These are phyloP conservation scores for Jaminaea rosea DNA, from an alignment of 1,284 basidiomycete species.

Conservation along the genomic window DNA sequence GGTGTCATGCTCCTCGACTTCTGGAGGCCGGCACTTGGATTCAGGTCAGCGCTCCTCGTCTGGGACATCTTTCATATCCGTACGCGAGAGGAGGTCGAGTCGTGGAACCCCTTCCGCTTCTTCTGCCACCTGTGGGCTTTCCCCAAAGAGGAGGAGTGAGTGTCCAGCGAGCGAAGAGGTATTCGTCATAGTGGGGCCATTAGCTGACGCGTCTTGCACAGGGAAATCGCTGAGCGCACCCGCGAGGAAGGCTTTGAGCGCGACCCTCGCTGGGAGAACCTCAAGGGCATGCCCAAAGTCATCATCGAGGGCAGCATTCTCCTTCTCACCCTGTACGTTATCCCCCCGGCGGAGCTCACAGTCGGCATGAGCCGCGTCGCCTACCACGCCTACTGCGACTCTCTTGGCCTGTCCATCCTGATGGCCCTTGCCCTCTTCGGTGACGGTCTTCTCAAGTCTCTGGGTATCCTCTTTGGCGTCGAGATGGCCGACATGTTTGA, in stretches of 20 bases:
- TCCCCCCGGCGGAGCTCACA: conserved; percentile 35
- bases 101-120: conserved; percentile 29
- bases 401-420: conserved; percentile 27
- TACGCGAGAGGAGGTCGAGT: conserved; percentile 26
- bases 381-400: conserved; percentile 34
- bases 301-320: conserved; percentile 23
- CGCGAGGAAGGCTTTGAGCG: conserved; percentile 22
- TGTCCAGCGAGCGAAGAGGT: too few relatives aligned
- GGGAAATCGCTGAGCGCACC: conserved; percentile 30
- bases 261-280: conserved; percentile 27
- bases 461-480: conserved; percentile 35
- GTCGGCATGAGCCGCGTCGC: conserved; percentile 30
- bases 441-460: conserved; percentile 31
- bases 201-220: too few relatives aligned
- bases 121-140: conserved; percentile 45
- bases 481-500: conserved; percentile 46
- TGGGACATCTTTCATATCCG: conserved; percentile 46
- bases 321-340: conserved; percentile 28
- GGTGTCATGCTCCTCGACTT: conserved; percentile 41
- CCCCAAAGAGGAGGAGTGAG: conserved; percentile 23
- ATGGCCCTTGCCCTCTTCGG: conserved; percentile 38
- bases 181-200: too few relatives aligned
- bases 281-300: conserved; percentile 32
- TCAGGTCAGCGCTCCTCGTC: conserved; percentile 32
- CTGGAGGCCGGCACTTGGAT: conserved; percentile 40